Conservation (phyloP, 1,284 basidiomycete genomes). For the Melampsora abietis-canadensis region DNA sequence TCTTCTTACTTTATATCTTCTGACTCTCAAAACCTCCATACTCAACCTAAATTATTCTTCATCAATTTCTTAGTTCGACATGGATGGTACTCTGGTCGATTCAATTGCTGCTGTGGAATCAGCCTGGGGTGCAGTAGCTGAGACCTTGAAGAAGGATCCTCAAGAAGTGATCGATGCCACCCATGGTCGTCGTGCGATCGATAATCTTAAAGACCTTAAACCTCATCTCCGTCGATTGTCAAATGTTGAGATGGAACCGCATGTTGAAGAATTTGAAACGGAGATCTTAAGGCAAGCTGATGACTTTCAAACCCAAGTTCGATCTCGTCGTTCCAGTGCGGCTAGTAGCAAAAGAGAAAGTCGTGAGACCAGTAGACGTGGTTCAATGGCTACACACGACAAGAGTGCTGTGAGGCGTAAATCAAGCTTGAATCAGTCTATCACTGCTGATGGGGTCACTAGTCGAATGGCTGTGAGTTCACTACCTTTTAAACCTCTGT, state of each 20-base stretch:
- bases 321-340: slow-evolving; percentile 44
- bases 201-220: slow-evolving; percentile 64
- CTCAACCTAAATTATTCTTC: neutral
- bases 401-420: slow-evolving; percentile 12
- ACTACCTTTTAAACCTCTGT: slow-evolving; percentile 6
- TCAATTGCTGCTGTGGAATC: slow-evolving; percentile 73
- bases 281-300: slow-evolving; percentile 71
- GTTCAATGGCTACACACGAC: slow-evolving; percentile 38
- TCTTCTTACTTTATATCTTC: neutral
- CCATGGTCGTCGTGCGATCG: slow-evolving; percentile 69
- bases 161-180: slow-evolving; percentile 59
- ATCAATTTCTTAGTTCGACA: slow-evolving; percentile 13
- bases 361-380: slow-evolving; percentile 42
- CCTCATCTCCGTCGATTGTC: slow-evolving; percentile 58
- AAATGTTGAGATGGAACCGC: slow-evolving; percentile 64
- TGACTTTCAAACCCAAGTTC: slow-evolving; percentile 57
- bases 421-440: slow-evolving; percentile 46
- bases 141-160: slow-evolving; percentile 55
- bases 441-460: slow-evolving; percentile 46
- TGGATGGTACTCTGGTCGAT: slow-evolving; percentile 62
- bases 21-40: too few relatives aligned
- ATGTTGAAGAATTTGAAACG: slow-evolving; percentile 66
- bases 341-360: slow-evolving; percentile 40
- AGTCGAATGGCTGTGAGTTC: slow-evolving; percentile 40
- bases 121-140: slow-evolving; percentile 71